Conservation (phyloP, 257 asterid genomes). For the Ligustrum vulgare region DNA sequence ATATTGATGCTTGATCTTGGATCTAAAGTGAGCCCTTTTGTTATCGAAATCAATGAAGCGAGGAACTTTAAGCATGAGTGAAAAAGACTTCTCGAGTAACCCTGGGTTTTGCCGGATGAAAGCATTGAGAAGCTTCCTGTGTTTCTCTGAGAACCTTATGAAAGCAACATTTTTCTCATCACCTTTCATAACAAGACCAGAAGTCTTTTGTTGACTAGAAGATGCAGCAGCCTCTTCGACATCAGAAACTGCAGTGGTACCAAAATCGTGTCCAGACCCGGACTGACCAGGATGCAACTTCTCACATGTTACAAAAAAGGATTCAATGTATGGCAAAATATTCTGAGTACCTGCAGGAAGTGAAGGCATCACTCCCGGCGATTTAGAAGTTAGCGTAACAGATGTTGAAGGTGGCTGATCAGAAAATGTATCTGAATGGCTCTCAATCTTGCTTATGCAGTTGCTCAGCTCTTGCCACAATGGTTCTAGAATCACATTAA, state of each 20-base stretch:
- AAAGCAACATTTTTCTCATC: slow-evolving; percentile 82
- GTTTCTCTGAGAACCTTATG: slow-evolving; percentile 83
- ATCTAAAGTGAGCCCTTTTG: slow-evolving; percentile 85
- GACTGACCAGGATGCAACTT: slow-evolving; percentile 79
- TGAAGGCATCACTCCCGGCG: slow-evolving; percentile 63
- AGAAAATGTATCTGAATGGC: slow-evolving; percentile 67
- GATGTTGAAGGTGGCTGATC: slow-evolving; percentile 48
- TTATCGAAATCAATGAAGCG: slow-evolving; percentile 94
- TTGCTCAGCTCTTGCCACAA: slow-evolving; percentile 90
- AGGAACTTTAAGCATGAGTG: slow-evolving; percentile 94
- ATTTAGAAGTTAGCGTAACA: slow-evolving; percentile 38
- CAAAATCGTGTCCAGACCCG: slow-evolving; percentile 50
- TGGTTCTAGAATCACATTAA: slow-evolving; percentile 80
- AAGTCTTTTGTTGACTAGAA: slow-evolving; percentile 54
- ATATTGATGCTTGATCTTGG: slow-evolving; percentile 92
- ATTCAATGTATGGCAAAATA: slow-evolving; percentile 87
- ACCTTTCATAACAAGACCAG: slow-evolving; percentile 48
- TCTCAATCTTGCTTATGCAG: slow-evolving; percentile 86
- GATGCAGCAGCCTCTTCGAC: slow-evolving; percentile 67
- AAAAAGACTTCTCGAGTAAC: slow-evolving; percentile 86
- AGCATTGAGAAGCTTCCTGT: slow-evolving; percentile 85
- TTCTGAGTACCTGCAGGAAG: slow-evolving; percentile 95
- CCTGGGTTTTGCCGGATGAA: slow-evolving; percentile 94
- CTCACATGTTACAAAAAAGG: slow-evolving; percentile 91
- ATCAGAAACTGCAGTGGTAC: slow-evolving; percentile 55